Evolutionary conservation across 1,284 basidiomycete species (phyloP).

Genomic region (Tylopilus sp.): DNA sequence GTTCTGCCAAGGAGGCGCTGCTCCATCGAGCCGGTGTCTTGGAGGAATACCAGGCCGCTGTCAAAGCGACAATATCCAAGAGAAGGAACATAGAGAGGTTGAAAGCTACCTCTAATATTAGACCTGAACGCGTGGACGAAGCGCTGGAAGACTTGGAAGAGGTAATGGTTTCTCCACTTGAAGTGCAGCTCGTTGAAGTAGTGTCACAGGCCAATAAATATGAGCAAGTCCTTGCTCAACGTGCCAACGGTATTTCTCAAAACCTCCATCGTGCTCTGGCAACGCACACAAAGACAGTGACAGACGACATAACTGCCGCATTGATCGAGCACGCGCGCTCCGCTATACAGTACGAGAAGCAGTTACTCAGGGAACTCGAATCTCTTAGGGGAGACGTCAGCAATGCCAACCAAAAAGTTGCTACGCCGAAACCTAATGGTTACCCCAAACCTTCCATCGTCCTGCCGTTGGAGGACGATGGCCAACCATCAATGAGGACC

Average conservation of each 20-base stretch:
- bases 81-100: constrained; percentile 86
- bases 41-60: constrained; percentile 89
- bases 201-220: constrained; percentile 74
- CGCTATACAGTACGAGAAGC: constrained; percentile 86
- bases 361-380: constrained; percentile 84
- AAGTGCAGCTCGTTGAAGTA: constrained; percentile 11
- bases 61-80: constrained; percentile 89
- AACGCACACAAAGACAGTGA: constrained; percentile 78
- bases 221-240: constrained; percentile 76
- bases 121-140: constrained; percentile 85
- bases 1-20: constrained; percentile 89
- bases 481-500: constrained; percentile 36
- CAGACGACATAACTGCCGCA: constrained; percentile 85
- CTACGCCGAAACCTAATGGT: constrained; percentile 45
- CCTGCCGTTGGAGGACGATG: constrained; percentile 64
- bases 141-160: constrained; percentile 93
- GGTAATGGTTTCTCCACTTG: constrained; percentile 43
- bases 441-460: constrained; percentile 60
- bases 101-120: constrained; percentile 85
- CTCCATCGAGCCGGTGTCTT: constrained; percentile 83
- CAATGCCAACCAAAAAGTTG: constrained; percentile 60
- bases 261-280: constrained; percentile 85
- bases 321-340: constrained; percentile 90
- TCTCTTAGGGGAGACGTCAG: constrained; percentile 75
- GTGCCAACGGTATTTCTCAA: constrained; percentile 86